These are phyloP conservation scores for grape (Vitis vinifera) DNA, from an alignment of 164 flowering plant genomes.

Conservation along the genomic window ASM3070453v1 NC_081820.1:23052501-23053000, in stretches of 20 bases:
- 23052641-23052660: too few species aligned
- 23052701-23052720: too few species aligned
- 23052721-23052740: too few species aligned
- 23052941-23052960: constrained; percentile 20
- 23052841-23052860: too few species aligned
- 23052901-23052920: constrained; percentile 20
- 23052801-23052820: background rate
- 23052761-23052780: too few species aligned
- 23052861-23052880: background rate
- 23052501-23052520: constrained; percentile 33
- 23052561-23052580: constrained; percentile 41
- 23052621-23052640: too few species aligned
- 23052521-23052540: constrained; percentile 34
- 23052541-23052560: constrained; percentile 43
- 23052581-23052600: constrained; percentile 31
- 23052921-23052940: constrained; percentile 18
- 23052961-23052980: constrained; percentile 13
- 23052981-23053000: constrained; percentile 14
- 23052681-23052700: too few species aligned
- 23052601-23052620: too few species aligned
- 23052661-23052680: too few species aligned
- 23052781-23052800: background rate
- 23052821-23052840: background rate
- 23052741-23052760: too few species aligned
- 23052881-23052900: constrained; percentile 6